phyloP scores from a whole-genome alignment of 805 yeast genomes.

The Candida easanensis region DNA sequence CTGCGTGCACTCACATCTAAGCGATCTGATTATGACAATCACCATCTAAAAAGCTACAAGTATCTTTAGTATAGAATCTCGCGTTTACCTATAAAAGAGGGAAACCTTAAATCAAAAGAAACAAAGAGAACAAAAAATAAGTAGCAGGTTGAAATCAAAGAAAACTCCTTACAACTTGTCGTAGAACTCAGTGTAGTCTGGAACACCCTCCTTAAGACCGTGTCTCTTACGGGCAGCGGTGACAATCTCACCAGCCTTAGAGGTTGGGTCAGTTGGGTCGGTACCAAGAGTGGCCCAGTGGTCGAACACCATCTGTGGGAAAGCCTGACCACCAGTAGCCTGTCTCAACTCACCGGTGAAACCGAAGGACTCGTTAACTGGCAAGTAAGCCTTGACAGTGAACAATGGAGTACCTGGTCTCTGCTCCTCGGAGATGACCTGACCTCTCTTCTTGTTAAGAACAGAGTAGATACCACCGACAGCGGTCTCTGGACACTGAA shows the following conservation, averaged over 20 bases:
- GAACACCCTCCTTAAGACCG: slow-evolving; percentile 96
- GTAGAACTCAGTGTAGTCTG: slow-evolving; percentile 99
- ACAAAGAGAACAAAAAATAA: not conserved
- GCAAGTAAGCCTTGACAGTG: slow-evolving; percentile 99
- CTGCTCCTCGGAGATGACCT: slow-evolving; percentile 98
- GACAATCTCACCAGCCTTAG: slow-evolving; percentile 68
- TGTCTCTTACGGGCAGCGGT: slow-evolving; percentile 83
- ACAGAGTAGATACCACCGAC: slow-evolving; percentile 99
- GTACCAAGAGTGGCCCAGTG: slow-evolving; percentile 93
- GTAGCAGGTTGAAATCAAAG: not conserved
- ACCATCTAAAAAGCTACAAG: no score
- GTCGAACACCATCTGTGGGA: slow-evolving; percentile 99
- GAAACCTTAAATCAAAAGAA: not conserved
- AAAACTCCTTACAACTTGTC: slow-evolving; percentile 63
- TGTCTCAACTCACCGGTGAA: slow-evolving; percentile 99
- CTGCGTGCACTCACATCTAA: no score
- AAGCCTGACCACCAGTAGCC: slow-evolving; percentile 99
- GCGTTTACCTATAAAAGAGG: not conserved
- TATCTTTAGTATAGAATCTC: not conserved
- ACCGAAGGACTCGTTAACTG: slow-evolving; percentile 99
- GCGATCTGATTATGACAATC: no score
- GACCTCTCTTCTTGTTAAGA: slow-evolving; percentile 99
- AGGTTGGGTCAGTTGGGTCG: slow-evolving; percentile 85
- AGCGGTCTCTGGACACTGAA: slow-evolving; percentile 99
- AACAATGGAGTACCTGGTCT: slow-evolving; percentile 99